Percentiles rank a stretch among this genome's conserved stretches.
Conservation (phyloP, 441 rosid genomes). For the Gossypium laxum region DNA sequence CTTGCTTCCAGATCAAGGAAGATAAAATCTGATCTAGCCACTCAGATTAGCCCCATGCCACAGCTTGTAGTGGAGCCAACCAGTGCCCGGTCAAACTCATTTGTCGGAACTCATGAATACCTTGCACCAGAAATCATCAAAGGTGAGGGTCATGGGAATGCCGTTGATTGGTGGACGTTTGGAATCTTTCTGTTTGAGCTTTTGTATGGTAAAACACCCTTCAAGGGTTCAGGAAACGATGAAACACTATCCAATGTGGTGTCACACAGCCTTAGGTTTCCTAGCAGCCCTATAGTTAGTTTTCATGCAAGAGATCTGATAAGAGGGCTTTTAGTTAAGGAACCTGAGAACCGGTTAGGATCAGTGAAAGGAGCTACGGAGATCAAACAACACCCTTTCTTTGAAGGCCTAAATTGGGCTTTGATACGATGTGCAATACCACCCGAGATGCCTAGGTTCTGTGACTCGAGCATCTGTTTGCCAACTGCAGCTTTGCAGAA, state of each 20-base stretch:
- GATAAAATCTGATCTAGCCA: conserved; percentile 41
- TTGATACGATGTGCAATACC: conserved; percentile 51
- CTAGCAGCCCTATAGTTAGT: conserved; percentile 41
- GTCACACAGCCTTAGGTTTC: conserved; percentile 49
- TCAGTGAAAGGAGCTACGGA: conserved; percentile 59
- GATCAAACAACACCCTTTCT: conserved; percentile 58
- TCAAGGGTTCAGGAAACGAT: conserved; percentile 54
- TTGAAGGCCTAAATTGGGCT: conserved; percentile 70
- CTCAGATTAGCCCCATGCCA: conserved; percentile 49
- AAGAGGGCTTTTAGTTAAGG: conserved; percentile 48
- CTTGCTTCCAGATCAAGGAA: conserved; percentile 44
- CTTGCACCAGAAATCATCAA: conserved; percentile 69
- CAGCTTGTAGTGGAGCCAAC: conserved; percentile 77
- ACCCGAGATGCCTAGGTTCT: conserved; percentile 43
- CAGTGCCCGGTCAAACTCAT: conserved; percentile 60
- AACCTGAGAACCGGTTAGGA: conserved; percentile 50
- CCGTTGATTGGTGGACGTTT: conserved; percentile 75
- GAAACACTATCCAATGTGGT: conserved; percentile 55
- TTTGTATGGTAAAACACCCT: conserved; percentile 56
- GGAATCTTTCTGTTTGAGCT: conserved; percentile 64
- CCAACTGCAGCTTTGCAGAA: conserved; percentile 17
- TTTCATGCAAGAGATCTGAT: conserved; percentile 58
- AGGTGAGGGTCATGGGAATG: conserved; percentile 61
- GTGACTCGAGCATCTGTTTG: conserved; percentile 16
- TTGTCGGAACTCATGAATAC: conserved; percentile 69